These are phyloP conservation scores for Magnolia officinalis DNA, from an alignment of 164 flowering plant genomes.

Conservation along the genomic window DNA sequence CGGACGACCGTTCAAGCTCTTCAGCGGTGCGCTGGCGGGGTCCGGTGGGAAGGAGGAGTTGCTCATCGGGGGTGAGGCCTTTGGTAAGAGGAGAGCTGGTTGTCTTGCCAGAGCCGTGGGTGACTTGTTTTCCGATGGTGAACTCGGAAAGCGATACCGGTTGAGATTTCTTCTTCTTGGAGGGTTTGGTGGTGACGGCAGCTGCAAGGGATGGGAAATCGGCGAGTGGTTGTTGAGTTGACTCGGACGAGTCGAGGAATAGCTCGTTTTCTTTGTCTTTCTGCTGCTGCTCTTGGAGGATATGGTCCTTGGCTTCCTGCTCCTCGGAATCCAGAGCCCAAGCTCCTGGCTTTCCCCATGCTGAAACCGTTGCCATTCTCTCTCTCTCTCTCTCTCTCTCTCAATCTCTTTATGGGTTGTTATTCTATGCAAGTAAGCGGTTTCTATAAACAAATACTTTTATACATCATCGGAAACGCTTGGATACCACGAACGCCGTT, in stretches of 20 bases:
- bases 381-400: conserved; percentile 9
- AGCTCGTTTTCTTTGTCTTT: neutral
- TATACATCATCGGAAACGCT: no score
- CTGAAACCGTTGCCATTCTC: conserved; percentile 42
- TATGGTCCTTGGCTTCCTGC: conserved; percentile 49
- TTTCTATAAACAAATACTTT: no score
- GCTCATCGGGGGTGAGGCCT: conserved; percentile 56
- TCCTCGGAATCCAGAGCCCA: conserved; percentile 82
- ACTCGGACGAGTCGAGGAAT: neutral
- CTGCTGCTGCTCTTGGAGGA: conserved; percentile 13
- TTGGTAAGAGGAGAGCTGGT: conserved; percentile 6
- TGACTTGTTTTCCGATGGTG: conserved; percentile 24
- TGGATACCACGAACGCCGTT: no score
- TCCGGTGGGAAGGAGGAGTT: conserved; percentile 64
- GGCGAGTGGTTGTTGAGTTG: conserved; percentile 14
- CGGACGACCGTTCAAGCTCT: conserved; percentile 52
- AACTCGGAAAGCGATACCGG: conserved; percentile 67
- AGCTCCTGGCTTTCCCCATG: conserved; percentile 75
- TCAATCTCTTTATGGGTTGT: neutral
- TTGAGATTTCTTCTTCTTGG: conserved; percentile 80
- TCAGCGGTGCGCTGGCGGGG: conserved; percentile 80
- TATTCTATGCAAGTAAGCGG: neutral
- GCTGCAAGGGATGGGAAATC: conserved; percentile 74
- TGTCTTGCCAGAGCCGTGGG: conserved; percentile 22
- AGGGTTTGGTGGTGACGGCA: conserved; percentile 53